These are phyloP conservation scores for Leccinum incarnatum DNA, from an alignment of 768 basidiomycete species.

Conservation along the genomic window DNA sequence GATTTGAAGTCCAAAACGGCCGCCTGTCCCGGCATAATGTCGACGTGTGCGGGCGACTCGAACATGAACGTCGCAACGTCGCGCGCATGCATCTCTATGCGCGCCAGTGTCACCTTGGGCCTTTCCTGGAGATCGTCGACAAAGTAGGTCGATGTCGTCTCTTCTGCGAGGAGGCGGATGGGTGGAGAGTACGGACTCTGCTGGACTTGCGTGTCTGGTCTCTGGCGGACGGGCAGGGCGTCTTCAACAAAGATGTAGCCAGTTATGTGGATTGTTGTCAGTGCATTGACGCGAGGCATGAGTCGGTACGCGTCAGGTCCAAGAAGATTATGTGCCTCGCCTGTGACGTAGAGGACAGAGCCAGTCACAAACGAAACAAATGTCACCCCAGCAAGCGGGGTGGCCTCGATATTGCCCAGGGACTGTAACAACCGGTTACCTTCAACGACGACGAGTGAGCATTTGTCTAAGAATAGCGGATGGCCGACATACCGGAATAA, in stretches of 20 bases:
- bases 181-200: slow-evolving; percentile 61
- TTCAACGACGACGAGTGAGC: slow-evolving; percentile 16
- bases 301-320: slow-evolving; percentile 40
- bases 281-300: slow-evolving; percentile 54
- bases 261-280: slow-evolving; percentile 49
- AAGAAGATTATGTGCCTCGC: slow-evolving; percentile 49
- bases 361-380: slow-evolving; percentile 54
- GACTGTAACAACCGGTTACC: slow-evolving; percentile 64
- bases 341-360: slow-evolving; percentile 63
- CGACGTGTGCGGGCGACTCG: slow-evolving; percentile 33
- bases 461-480: background rate
- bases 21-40: slow-evolving; percentile 48
- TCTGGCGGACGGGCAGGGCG: slow-evolving; percentile 55
- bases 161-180: slow-evolving; percentile 51
- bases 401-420: slow-evolving; percentile 62
- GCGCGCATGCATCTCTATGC: slow-evolving; percentile 42
- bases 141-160: slow-evolving; percentile 35
- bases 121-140: slow-evolving; percentile 18
- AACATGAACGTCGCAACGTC: slow-evolving; percentile 58
- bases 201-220: slow-evolving; percentile 26
- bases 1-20: slow-evolving; percentile 53
- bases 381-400: slow-evolving; percentile 53
- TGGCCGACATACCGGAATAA: slow-evolving; percentile 43
- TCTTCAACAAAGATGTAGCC: slow-evolving; percentile 54
- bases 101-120: slow-evolving; percentile 29